Percentiles rank a stretch among this genome's conserved stretches.
phyloP scores from a whole-genome alignment of 75 land plant species.

The Sequoia sempervirens region DNA sequence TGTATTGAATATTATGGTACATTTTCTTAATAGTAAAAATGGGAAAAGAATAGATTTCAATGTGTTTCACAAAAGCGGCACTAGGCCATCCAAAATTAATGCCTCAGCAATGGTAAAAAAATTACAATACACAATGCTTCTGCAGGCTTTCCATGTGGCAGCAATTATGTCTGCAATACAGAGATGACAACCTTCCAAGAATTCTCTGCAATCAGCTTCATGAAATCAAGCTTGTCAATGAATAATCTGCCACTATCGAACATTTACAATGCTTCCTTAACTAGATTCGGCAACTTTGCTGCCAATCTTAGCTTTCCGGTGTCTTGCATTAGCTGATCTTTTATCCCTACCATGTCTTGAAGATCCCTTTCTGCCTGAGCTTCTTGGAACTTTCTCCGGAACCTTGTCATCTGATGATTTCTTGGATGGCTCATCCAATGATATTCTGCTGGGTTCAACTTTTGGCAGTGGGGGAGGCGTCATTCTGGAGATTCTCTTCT shows the following conservation, averaged over 20 bases:
- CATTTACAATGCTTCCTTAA: slow-evolving; percentile 4
- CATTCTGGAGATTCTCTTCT: slow-evolving; percentile 10
- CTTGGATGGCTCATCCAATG: slow-evolving; percentile 5
- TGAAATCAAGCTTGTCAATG: not conserved
- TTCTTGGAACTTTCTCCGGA: not conserved
- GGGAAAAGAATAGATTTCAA: slow-evolving; percentile 11
- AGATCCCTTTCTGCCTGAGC: slow-evolving; percentile 7
- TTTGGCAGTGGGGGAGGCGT: slow-evolving; percentile 3
- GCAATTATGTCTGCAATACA: not conserved
- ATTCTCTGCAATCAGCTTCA: slow-evolving; percentile 1
- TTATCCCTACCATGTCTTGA: slow-evolving; percentile 4
- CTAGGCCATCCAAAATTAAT: slow-evolving; percentile 9
- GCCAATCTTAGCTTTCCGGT: slow-evolving; percentile 9
- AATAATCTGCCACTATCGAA: not conserved
- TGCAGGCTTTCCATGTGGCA: not conserved
- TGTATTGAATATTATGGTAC: slow-evolving; percentile 10
- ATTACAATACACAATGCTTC: slow-evolving; percentile 3
- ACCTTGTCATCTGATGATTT: slow-evolving; percentile 3
- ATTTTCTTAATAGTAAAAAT: slow-evolving; percentile 8
- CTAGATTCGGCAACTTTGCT: slow-evolving; percentile 2
- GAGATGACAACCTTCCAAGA: not conserved
- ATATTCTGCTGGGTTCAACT: not conserved
- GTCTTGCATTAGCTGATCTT: slow-evolving; percentile 8
- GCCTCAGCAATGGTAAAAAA: slow-evolving; percentile 3
- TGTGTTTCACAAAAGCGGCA: not conserved